Conservation (phyloP, 768 basidiomycete species). For the Boletus speciosus region DNA sequence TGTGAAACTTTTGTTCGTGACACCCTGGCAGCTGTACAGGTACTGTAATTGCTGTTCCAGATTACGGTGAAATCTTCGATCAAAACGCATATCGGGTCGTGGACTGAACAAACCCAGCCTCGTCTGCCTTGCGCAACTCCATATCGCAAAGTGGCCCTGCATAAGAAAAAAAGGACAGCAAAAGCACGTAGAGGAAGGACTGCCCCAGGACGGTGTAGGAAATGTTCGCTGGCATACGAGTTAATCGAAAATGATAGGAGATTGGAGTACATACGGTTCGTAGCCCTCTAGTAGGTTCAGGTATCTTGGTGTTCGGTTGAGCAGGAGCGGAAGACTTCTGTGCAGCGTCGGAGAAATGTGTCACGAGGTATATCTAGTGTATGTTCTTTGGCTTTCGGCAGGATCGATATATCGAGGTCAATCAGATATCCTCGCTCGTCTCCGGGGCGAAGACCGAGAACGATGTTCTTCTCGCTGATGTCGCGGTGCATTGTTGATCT, state of each 20-base stretch:
- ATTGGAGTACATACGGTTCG: background rate
- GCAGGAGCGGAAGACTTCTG: background rate
- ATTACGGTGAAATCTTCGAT: background rate
- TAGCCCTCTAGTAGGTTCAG: background rate
- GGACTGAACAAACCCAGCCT: background rate
- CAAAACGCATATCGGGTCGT: background rate
- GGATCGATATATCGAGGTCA: slow-evolving; percentile 27
- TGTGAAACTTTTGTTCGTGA: background rate
- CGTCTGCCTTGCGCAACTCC: background rate
- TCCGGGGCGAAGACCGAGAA: slow-evolving; percentile 19
- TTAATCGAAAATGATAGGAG: background rate
- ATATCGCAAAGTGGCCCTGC: background rate
- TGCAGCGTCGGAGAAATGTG: background rate
- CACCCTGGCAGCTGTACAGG: too few species aligned
- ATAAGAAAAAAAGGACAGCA: slow-evolving; percentile 14
- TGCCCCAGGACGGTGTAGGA: slow-evolving; percentile 7
- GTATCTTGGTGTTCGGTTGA: background rate
- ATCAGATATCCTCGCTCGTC: slow-evolving; percentile 27
- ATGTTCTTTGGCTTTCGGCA: background rate
- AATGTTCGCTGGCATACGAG: background rate
- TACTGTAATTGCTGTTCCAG: background rate
- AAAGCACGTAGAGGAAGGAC: slow-evolving; percentile 15
- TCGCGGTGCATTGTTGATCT: slow-evolving; percentile 28
- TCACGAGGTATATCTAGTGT: background rate
- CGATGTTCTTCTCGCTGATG: slow-evolving; percentile 34